Evolutionary conservation across 1,139 yeast species (phyloP).

Genomic region (Protomyces macrosporus): DNA sequence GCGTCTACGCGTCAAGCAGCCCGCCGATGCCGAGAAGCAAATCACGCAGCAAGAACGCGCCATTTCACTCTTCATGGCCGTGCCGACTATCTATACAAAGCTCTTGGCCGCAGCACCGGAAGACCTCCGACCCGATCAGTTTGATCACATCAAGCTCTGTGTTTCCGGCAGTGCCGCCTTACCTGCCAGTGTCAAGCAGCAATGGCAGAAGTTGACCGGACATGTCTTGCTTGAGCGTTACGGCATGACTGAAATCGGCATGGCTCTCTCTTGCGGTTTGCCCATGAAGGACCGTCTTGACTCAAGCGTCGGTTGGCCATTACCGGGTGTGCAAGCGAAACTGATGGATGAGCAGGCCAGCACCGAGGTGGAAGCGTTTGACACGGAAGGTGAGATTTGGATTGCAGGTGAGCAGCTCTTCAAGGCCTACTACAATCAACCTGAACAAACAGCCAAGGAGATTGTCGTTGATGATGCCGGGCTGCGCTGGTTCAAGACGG

Average conservation of each 20-base stretch:
- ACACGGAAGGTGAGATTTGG: conserved; percentile 38
- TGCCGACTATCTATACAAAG: conserved; percentile 40
- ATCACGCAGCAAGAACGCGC: conserved; percentile 32
- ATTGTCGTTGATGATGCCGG: conserved; percentile 32
- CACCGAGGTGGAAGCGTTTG: conserved; percentile 29
- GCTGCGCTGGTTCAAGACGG: conserved; percentile 39
- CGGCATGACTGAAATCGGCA: conserved; percentile 43
- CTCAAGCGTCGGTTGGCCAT: conserved; percentile 40
- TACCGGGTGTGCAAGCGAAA: conserved; percentile 39
- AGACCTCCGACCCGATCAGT: neutral
- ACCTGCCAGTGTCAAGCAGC: conserved; percentile 38
- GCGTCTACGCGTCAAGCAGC: conserved; percentile 31
- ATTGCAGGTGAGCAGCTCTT: conserved; percentile 39
- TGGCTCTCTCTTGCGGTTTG: conserved; percentile 39
- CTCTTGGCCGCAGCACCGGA: conserved; percentile 14
- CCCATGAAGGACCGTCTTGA: conserved; percentile 35
- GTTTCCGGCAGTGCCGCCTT: conserved; percentile 43
- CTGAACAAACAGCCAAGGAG: conserved; percentile 38
- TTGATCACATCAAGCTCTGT: conserved; percentile 34
- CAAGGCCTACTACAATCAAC: conserved; percentile 38
- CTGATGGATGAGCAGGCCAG: conserved; percentile 36
- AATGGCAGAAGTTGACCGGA: conserved; percentile 38
- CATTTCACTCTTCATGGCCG: conserved; percentile 41
- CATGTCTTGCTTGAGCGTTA: conserved; percentile 40
- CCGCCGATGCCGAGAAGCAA: conserved; percentile 29